Percentiles rank a stretch among this genome's conserved stretches.
Evolutionary conservation across 768 basidiomycete species (phyloP).

Genomic region (Clitopilus passeckerianus): DNA sequence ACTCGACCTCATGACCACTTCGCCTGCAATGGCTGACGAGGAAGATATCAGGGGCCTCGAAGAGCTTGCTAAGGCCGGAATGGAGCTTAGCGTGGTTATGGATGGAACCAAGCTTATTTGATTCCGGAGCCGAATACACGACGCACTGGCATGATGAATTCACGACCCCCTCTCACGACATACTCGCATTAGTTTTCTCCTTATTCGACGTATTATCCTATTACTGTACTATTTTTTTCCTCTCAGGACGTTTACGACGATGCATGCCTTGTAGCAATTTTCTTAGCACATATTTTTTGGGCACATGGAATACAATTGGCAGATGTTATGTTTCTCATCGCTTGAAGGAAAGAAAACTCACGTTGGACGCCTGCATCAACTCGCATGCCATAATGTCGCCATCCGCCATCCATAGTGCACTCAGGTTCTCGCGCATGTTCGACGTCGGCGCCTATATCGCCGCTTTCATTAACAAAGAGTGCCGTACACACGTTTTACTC

Average conservation of each 20-base stretch:
- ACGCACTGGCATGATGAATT: not conserved
- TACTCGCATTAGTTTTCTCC: not conserved
- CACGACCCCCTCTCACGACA: not conserved
- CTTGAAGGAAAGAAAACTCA: not conserved
- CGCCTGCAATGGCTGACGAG: not conserved
- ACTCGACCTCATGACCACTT: not conserved
- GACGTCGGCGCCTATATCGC: not conserved
- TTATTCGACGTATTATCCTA: not conserved
- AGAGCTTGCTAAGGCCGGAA: not conserved
- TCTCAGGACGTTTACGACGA: not conserved
- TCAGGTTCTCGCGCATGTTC: not conserved
- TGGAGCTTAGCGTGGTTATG: not conserved
- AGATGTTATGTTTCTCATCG: not conserved
- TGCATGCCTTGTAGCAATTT: not conserved
- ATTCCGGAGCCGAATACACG: not conserved
- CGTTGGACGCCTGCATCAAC: not conserved
- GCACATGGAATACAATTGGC: not conserved
- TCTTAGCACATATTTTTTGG: not conserved
- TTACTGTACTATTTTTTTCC: not conserved
- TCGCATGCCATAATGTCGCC: not conserved
- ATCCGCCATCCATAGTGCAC: not conserved
- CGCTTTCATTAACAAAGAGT: not conserved
- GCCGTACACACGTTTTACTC: not conserved
- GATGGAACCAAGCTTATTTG: not conserved
- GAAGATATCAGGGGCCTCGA: not conserved